Conservation (phyloP, 805 yeast species). For the Saccharomyces paradoxus region DNA sequence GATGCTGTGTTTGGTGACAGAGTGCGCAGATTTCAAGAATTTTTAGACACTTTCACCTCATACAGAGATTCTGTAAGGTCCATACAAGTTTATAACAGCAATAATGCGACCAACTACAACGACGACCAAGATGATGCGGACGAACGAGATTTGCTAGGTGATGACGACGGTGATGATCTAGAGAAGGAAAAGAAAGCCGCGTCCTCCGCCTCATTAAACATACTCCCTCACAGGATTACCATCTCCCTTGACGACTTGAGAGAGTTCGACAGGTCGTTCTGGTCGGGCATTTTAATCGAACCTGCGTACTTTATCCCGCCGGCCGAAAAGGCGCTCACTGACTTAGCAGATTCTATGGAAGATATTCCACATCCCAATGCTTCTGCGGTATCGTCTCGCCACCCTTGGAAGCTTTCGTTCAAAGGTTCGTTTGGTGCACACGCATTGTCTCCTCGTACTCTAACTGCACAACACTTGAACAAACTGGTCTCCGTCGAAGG, state of each 20-base stretch:
- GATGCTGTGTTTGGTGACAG: slow-evolving; percentile 66
- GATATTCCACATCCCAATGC: slow-evolving; percentile 39
- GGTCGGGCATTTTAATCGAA: slow-evolving; percentile 62
- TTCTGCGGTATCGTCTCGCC: slow-evolving; percentile 43
- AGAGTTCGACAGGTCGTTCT: slow-evolving; percentile 68
- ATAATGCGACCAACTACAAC: slow-evolving; percentile 14
- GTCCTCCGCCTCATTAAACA: slow-evolving; percentile 2
- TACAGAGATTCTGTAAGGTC: slow-evolving; percentile 64
- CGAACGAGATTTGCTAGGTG: background rate
- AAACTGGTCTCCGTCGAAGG: slow-evolving; percentile 87
- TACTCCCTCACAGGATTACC: slow-evolving; percentile 41
- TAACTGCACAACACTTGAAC: slow-evolving; percentile 68
- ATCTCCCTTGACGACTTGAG: slow-evolving; percentile 83
- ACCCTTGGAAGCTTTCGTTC: slow-evolving; percentile 55
- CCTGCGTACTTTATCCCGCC: slow-evolving; percentile 90
- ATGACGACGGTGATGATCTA: slow-evolving; percentile 6
- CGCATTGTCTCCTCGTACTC: slow-evolving; percentile 78
- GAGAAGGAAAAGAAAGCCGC: slow-evolving; percentile 8
- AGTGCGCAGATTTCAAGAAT: slow-evolving; percentile 81
- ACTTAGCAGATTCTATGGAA: slow-evolving; percentile 61
- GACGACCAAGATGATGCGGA: slow-evolving; percentile 10
- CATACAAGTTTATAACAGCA: slow-evolving; percentile 59
- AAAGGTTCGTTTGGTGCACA: slow-evolving; percentile 89
- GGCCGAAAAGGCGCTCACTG: slow-evolving; percentile 76
- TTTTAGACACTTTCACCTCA: slow-evolving; percentile 57